Conservation (phyloP, 148 eudicot species). For the Salicornia ramosissima region DNA sequence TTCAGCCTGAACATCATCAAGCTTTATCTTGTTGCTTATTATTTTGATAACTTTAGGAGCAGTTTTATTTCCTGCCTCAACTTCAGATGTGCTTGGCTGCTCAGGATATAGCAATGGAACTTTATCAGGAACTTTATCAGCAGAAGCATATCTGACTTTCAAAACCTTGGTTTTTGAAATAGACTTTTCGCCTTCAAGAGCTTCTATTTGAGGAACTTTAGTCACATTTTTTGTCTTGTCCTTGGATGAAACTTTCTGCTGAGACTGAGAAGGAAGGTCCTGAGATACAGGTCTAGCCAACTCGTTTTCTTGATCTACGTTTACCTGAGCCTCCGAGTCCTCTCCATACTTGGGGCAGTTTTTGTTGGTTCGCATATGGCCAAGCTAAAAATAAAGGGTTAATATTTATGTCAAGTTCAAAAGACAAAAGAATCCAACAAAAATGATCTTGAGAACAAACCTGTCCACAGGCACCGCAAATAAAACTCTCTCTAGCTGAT, state of each 20-base stretch:
- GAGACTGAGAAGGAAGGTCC: constrained; percentile 37
- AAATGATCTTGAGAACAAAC: constrained; percentile 36
- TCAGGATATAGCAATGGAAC: constrained; percentile 50
- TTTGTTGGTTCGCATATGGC: constrained; percentile 97
- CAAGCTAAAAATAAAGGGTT: constrained; percentile 48
- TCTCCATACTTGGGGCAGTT: constrained; percentile 87
- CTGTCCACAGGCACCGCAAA: constrained; percentile 98
- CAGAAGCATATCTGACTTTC: constrained; percentile 71
- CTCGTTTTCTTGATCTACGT: constrained; percentile 53
- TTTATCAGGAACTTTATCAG: constrained; percentile 58
- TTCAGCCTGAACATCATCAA: constrained; percentile 59
- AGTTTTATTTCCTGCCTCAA: constrained; percentile 50
- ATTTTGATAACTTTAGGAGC: constrained; percentile 67
- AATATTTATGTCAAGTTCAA: constrained; percentile 7
- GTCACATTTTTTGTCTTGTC: constrained; percentile 23
- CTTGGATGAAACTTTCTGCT: constrained; percentile 27
- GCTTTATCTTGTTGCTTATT: constrained; percentile 58
- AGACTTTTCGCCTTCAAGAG: constrained; percentile 56
- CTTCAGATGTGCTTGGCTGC: constrained; percentile 50
- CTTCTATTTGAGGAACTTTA: constrained; percentile 37
- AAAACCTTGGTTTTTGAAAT: constrained; percentile 62
- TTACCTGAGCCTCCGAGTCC: constrained; percentile 55
- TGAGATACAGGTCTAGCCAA: constrained; percentile 35
- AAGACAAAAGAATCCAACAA: neutral
- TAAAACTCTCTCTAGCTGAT: constrained; percentile 90